Percentiles rank a stretch among this genome's conserved stretches.
phyloP scores from a whole-genome alignment of 208 protist genomes.

The Leishmania tarentolae region DNA sequence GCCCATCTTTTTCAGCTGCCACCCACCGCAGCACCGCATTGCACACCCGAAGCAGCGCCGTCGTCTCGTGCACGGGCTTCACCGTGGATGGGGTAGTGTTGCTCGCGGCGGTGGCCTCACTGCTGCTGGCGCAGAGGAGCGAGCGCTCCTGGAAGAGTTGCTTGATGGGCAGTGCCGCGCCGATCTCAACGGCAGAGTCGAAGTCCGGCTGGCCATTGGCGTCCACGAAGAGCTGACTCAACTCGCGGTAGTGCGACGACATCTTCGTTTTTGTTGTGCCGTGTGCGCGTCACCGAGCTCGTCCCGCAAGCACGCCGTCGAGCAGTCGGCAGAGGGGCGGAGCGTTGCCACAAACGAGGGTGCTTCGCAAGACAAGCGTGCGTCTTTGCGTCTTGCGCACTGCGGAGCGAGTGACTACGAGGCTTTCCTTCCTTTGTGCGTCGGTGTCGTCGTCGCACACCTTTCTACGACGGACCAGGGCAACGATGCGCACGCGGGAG shows the following conservation, averaged over 20 bases:
- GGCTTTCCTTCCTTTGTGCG: too few relatives aligned
- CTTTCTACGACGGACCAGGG: too few relatives aligned
- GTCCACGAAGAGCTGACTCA: constrained; percentile 46
- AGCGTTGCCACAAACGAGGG: background rate
- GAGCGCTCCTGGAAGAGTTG: constrained; percentile 55
- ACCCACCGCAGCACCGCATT: constrained; percentile 42
- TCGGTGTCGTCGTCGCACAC: too few relatives aligned
- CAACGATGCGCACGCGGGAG: too few relatives aligned
- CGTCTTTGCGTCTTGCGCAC: too few relatives aligned
- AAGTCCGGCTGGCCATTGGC: constrained; percentile 57
- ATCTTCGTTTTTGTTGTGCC: constrained; percentile 22
- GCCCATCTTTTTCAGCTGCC: background rate
- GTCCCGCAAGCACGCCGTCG: background rate
- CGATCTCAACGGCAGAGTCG: constrained; percentile 44
- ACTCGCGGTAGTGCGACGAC: constrained; percentile 64
- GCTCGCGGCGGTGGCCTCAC: constrained; percentile 1
- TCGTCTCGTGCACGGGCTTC: constrained; percentile 29
- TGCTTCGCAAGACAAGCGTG: too few relatives aligned
- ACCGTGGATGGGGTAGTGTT: constrained; percentile 25
- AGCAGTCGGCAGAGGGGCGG: background rate
- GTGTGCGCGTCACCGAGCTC: background rate
- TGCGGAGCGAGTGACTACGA: too few relatives aligned
- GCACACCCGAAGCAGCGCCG: constrained; percentile 27
- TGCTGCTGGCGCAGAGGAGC: constrained; percentile 23
- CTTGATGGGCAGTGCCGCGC: constrained; percentile 49